Percentiles rank a stretch among this genome's conserved stretches.
Evolutionary conservation across 495 filamentous ascomycete genomes (phyloP).

Genomic region (Tuber microsphaerosporum): DNA sequence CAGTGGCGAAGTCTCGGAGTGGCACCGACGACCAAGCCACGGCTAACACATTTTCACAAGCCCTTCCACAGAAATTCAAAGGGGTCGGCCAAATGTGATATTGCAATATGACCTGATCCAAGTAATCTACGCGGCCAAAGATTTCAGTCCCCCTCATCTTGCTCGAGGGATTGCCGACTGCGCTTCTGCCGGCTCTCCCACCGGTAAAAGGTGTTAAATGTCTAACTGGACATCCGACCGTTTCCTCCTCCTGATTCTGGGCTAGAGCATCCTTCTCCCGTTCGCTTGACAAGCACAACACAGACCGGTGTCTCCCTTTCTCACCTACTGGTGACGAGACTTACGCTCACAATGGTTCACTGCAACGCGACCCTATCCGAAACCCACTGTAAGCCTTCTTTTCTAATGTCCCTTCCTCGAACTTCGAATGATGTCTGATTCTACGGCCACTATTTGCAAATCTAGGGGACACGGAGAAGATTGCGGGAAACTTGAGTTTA

Average conservation of each 20-base stretch:
- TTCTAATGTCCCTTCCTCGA: conserved; percentile 5
- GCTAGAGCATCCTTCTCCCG: neutral
- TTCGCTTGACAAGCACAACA: neutral
- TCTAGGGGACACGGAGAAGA: conserved; percentile 36
- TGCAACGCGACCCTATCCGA: conserved; percentile 39
- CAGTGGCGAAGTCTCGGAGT: neutral
- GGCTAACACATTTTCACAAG: neutral
- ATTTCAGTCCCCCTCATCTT: neutral
- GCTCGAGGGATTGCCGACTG: neutral
- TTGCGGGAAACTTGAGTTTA: conserved; percentile 33
- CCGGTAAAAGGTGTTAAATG: neutral
- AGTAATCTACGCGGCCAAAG: neutral
- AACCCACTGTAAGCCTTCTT: conserved; percentile 32
- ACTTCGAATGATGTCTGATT: conserved; percentile 8
- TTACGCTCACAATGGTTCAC: conserved; percentile 18
- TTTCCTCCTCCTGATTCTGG: neutral
- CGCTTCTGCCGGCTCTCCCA: neutral
- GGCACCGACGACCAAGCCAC: neutral
- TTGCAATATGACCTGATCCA: neutral
- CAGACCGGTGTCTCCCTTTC: neutral
- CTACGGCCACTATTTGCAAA: conserved; percentile 4
- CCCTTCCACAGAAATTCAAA: neutral
- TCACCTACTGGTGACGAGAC: neutral
- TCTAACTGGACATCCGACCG: neutral
- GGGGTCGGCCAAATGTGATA: neutral